Base-by-base conservation (phyloP, 352 stramenopile genomes). In the Globisporangium cystogenes region DNA sequence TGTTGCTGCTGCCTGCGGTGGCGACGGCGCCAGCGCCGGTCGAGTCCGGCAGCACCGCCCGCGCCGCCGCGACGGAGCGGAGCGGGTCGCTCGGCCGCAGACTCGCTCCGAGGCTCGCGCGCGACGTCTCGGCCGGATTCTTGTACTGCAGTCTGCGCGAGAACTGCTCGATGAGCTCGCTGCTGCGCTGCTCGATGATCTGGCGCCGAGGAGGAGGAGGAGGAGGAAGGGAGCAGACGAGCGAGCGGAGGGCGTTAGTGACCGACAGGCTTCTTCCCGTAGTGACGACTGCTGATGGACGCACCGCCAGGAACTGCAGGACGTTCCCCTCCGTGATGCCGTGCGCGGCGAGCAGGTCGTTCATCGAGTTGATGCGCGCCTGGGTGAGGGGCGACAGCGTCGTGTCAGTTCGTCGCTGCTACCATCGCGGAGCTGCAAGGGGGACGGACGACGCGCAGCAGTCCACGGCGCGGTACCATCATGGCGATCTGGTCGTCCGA, bases 301-400 rank as follows among this genome's bases (percentile, higher is more conserved):
- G 23, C 26, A 91, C 77, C 48, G 76, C 75, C 10, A 92, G 61
- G 53, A 92, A 88, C 55, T 92, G 77, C n/a, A 92, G 62, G 48
- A 92, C 86, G 51, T 87, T 92, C 60, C 78, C 76, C 53, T 92
- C 81, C 0, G 81, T 92, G 60, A 92, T 82, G 1, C 78, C 81
- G 44, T 92, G 78, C 0, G 79, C 79, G 11, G 79, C 78, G 21
- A 92, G 59, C 6, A 92, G 62, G 56, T 92, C 78, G 65, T 90
- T 92, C 76, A 92, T 88, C 10, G 81, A 92, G 54, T 89, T 92
- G 62, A 90, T 89, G 3, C 79, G 74, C n/a, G 75, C 76, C 76
- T 88, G 21, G 15, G 48, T n/a, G n/a, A n/a, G n/a, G n/a, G n/a
- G n/a, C n/a, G n/a, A n/a, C n/a, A n/a, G n/a, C n/a, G n/a, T n/a